phyloP scores from a whole-genome alignment of 2,329 filamentous ascomycete species.

The Sphaerulina vaccinii region DNA sequence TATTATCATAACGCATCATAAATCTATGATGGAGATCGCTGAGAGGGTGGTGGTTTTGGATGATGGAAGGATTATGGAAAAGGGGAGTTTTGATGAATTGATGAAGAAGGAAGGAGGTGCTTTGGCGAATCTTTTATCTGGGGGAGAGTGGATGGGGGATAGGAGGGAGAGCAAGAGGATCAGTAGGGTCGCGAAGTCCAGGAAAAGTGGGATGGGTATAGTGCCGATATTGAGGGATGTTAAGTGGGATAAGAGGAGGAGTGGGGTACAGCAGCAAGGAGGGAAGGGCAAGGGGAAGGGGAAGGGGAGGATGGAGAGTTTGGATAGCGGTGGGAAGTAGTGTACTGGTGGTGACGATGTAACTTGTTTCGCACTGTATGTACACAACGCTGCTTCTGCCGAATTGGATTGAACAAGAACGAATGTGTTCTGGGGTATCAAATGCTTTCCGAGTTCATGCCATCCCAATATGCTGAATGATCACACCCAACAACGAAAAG shows the following conservation, averaged over 20 bases:
- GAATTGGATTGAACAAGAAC: neutral
- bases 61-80: conserved; percentile 65
- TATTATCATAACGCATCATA: conserved; percentile 76
- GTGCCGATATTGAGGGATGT: conserved; percentile 18
- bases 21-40: conserved; percentile 82
- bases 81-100: conserved; percentile 66
- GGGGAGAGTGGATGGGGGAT: conserved; percentile 35
- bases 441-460: neutral
- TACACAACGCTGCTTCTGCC: neutral
- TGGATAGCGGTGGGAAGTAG: too few relatives aligned
- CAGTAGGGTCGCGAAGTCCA: too few relatives aligned
- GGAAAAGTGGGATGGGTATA: conserved; percentile 6
- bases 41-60: conserved; percentile 71
- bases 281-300: neutral
- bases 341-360: too few relatives aligned
- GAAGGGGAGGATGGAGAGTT: neutral
- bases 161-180: conserved; percentile 3
- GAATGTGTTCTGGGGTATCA: conserved; percentile 3
- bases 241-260: conserved; percentile 7
- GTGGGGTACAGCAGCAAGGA: neutral
- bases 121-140: conserved; percentile 41
- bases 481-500: too few relatives aligned
- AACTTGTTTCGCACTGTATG: too few relatives aligned
- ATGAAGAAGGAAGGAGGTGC: conserved; percentile 38
- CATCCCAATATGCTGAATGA: neutral